phyloP scores from a whole-genome alignment of 108 stramenopile species.

The Epithemia pelagica region DNA sequence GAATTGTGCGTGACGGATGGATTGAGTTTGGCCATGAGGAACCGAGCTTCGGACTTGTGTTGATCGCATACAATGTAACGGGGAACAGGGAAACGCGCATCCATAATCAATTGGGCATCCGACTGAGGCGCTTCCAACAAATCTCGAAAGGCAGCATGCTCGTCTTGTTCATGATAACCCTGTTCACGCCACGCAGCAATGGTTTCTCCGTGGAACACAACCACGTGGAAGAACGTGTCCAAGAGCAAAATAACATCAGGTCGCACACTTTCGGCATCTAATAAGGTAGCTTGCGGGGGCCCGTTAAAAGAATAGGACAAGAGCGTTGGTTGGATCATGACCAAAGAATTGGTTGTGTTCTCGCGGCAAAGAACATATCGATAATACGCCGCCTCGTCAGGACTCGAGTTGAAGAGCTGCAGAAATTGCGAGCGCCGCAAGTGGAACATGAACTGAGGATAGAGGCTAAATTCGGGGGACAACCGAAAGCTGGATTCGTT shows the following conservation, averaged over 20 bases:
- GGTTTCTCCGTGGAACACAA: slow-evolving; percentile 99
- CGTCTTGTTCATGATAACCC: slow-evolving; percentile 95
- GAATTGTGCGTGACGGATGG: slow-evolving; percentile 94
- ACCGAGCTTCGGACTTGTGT: slow-evolving; percentile 97
- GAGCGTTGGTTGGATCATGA: slow-evolving; percentile 99
- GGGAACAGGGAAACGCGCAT: slow-evolving; percentile 94
- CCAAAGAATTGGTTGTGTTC: slow-evolving; percentile 89
- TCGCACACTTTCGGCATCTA: slow-evolving; percentile 92
- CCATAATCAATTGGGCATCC: slow-evolving; percentile 98
- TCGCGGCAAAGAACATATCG: slow-evolving; percentile 88
- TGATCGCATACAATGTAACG: slow-evolving; percentile 99
- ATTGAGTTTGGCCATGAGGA: slow-evolving; percentile 98
- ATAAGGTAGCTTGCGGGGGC: slow-evolving; percentile 90
- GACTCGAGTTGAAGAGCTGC: slow-evolving; percentile 96
- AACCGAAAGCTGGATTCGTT: slow-evolving; percentile 91
- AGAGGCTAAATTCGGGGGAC: slow-evolving; percentile 91
- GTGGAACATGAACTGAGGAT: slow-evolving; percentile 98
- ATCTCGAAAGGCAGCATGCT: slow-evolving; percentile 90
- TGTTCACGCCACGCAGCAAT: slow-evolving; percentile 98
- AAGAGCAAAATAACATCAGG: slow-evolving; percentile 96
- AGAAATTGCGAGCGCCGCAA: slow-evolving; percentile 91
- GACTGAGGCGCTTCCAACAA: slow-evolving; percentile 93
- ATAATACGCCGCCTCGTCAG: slow-evolving; percentile 97
- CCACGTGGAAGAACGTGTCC: slow-evolving; percentile 99
- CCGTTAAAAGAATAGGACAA: slow-evolving; percentile 94